Evolutionary conservation across 805 yeast genomes (phyloP), one percentile per base, ranked within the genome.

Genomic region (Wickerhamia fluorescens): DNA sequence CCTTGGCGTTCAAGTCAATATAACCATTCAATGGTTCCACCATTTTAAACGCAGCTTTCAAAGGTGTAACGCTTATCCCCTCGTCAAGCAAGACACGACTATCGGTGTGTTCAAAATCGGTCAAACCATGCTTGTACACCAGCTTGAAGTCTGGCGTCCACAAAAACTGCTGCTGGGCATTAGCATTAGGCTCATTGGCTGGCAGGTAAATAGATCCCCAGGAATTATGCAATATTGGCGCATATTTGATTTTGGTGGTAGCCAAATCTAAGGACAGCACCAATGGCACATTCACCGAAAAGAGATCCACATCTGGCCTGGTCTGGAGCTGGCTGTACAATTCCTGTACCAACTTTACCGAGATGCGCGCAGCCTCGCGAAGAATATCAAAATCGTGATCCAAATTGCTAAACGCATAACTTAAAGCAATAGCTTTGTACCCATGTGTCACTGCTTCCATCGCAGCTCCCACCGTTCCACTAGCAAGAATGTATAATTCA

Each of bases 391-490:
- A 59, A 33, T 70, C 66, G 35, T 78, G 77, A 12, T 60, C 53
- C 25, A 69, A 56, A 16, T 61, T 53, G 30, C 68, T 73, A 48
- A 80, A 92, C n/a, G 94, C 92, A 66, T 75, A 89, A 20, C 94
- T 82, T 19, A 92, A 45, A 2, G 95, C 96, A 38, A 92, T 68
- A 4, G 95, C 62, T 40, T 67, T 77, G 17, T 75, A 73, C 0
- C 78, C 79, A 32, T 68, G 73, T 23, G 88, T 72, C 2, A 81
- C 83, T 2, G 88, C 94, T 58, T 92, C 98, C 86, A 88, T 73
- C 1, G 96, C 92, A 3, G 95, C 97, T 15, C 98, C 98, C 11
- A 92, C 79, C 2, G 98, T 92, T 9, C 98, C 98, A 42, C 94
- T 79, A 4, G 96, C 76, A 44, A 92, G 69, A 31, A 87, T 82